Conservation (phyloP, 2,329 filamentous ascomycete species). For the Orbilia oligospora region DNA sequence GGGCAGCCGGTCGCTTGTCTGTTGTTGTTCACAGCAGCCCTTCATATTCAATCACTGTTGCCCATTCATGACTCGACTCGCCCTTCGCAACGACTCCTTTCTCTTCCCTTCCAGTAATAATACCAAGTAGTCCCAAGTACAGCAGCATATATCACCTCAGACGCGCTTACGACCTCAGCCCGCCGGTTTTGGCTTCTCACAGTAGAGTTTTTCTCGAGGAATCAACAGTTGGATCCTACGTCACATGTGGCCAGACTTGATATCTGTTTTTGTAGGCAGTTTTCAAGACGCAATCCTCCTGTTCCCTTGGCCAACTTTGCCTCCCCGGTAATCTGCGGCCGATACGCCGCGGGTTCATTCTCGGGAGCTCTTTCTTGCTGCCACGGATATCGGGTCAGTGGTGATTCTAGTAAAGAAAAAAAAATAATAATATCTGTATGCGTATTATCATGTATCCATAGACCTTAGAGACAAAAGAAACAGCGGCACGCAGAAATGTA, state of each 20-base stretch:
- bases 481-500: conserved; percentile 50
- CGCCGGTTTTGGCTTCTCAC: not conserved
- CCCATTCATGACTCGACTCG: not conserved
- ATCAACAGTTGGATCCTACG: conserved; percentile 36
- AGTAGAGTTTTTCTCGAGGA: not conserved
- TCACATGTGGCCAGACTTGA: conserved; percentile 28
- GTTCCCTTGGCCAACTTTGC: conserved; percentile 6
- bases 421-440: conserved; percentile 45
- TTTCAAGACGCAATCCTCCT: conserved; percentile 42
- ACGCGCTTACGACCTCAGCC: not conserved
- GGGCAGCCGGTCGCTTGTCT: conserved; percentile 28
- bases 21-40: conserved; percentile 40
- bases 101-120: not conserved
- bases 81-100: not conserved
- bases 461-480: conserved; percentile 43
- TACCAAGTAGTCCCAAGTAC: too few species aligned
- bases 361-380: conserved; percentile 12
- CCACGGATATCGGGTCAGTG: conserved; percentile 4
- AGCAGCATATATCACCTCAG: too few species aligned
- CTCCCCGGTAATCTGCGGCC: conserved; percentile 29
- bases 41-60: conserved; percentile 6
- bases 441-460: conserved; percentile 56
- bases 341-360: conserved; percentile 20
- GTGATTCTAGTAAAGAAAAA: conserved; percentile 24
- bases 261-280: not conserved